Conservation (phyloP, 495 filamentous ascomycete species). For the Penicillium alfredii region DNA sequence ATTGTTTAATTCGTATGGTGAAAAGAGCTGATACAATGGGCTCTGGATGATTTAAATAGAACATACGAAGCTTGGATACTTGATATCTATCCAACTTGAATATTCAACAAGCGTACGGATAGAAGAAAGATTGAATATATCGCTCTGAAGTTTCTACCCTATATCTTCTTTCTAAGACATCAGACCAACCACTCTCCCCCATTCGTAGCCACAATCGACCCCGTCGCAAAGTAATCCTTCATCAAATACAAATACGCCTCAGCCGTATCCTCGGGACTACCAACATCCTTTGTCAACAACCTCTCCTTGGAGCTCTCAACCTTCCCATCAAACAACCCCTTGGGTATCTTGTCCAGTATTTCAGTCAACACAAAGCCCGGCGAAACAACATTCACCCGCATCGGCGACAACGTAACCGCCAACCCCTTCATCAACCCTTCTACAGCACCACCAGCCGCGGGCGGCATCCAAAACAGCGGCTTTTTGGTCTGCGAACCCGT, state of each 20-base stretch:
- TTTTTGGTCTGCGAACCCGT: slow-evolving; percentile 41
- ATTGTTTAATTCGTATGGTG: too few species aligned
- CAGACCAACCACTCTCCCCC: slow-evolving; percentile 23
- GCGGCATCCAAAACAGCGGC: slow-evolving; percentile 39
- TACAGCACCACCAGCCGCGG: slow-evolving; percentile 32
- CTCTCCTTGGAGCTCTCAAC: slow-evolving; percentile 19
- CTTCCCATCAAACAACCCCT: slow-evolving; percentile 18
- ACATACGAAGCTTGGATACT: too few species aligned
- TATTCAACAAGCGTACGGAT: too few species aligned
- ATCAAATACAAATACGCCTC: slow-evolving; percentile 61
- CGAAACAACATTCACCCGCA: slow-evolving; percentile 54
- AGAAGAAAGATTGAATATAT: too few species aligned
- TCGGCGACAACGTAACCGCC: slow-evolving; percentile 52
- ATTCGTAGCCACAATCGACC: slow-evolving; percentile 35
- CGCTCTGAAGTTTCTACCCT: too few species aligned
- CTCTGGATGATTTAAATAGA: too few species aligned
- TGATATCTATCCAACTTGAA: too few species aligned
- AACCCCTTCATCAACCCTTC: slow-evolving; percentile 44
- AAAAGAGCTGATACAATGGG: too few species aligned
- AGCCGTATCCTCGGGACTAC: slow-evolving; percentile 50
- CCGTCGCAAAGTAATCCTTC: slow-evolving; percentile 53
- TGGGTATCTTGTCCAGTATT: slow-evolving; percentile 31
- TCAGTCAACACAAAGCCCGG: slow-evolving; percentile 53
- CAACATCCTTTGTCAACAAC: slow-evolving; percentile 42
- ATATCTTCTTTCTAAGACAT: not conserved